Base-by-base conservation (phyloP, 1,139 yeast genomes). In the Trichomonascaceae sp. region DNA sequence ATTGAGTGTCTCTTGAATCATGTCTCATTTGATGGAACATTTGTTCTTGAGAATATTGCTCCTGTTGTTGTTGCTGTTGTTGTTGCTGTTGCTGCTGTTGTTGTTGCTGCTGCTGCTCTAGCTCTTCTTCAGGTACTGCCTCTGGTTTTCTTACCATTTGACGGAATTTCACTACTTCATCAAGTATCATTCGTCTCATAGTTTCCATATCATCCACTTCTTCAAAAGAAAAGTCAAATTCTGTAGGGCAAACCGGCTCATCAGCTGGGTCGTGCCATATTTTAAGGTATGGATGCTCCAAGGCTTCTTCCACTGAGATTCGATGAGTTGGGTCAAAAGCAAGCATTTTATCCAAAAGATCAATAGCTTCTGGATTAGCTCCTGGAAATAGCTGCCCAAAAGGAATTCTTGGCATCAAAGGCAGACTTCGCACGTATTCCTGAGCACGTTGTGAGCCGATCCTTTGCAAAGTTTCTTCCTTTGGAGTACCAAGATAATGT, bases 261-360 rank as follows among this genome's bases (percentile, higher is more conserved):
- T 93, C 99, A 32, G 83, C 81, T 2, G 97, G 96, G 66, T 93
- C 99, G 68, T 91, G 98, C 99, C 99, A 93, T 39, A 93, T 85
- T 53, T 84, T 76, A 55, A 93, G 75, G 66, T 93, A 93, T 7
- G 96, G 96, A 70, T 93, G 99, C 58, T 82, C 81, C 57, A 93
- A 77, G 0, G 98, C 98, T 53, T 88, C 86, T 54, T 87, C 90
- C 1, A 91, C 98, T 0, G 95, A 82, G 51, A 93, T 89, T 69
- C 99, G 79, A 64, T 84, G 81, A 51, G 80, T 79, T 0, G 99
- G 98, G 67, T 93, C 97, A 57, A 93, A 79, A 12, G 95, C 83
- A 46, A 93, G 78, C 95, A 93, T 85, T 62, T 76, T 80, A 57
- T 84, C 87, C 59, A 93, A 76, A 60, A 93, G 74, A 67, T 91